phyloP scores from a whole-genome alignment of 108 stramenopile species.

The Parmales sp. region DNA sequence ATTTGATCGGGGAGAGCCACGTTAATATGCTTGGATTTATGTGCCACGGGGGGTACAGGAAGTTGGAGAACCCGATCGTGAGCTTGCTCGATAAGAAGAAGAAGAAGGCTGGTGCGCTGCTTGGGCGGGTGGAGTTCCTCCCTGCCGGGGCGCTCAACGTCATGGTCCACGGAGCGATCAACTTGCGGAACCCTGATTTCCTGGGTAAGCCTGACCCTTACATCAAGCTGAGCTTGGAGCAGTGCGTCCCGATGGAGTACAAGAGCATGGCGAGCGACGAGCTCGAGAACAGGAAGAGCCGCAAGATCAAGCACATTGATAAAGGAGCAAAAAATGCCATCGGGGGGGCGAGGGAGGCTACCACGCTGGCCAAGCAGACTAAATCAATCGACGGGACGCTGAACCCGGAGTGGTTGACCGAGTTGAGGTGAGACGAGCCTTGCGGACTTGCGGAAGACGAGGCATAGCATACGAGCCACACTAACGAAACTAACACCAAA shows the following conservation, averaged over 20 bases:
- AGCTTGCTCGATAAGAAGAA: not conserved
- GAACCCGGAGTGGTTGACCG: not conserved
- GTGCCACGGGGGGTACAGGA: not conserved
- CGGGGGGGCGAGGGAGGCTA: not conserved
- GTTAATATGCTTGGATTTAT: not conserved
- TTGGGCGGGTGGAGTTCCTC: not conserved
- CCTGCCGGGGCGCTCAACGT: not conserved
- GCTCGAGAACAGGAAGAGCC: not conserved
- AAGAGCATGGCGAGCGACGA: not conserved
- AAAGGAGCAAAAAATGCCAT: not conserved
- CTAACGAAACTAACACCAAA: too few species aligned
- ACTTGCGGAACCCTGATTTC: not conserved
- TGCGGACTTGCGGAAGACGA: too few species aligned
- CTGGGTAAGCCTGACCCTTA: not conserved
- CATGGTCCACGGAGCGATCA: not conserved
- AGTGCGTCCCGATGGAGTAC: slow-evolving; percentile 7
- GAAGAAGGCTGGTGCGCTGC: not conserved
- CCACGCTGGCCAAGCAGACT: not conserved
- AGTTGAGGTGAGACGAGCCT: too few species aligned
- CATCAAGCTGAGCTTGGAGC: not conserved
- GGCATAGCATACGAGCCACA: too few species aligned
- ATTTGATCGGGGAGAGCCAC: not conserved
- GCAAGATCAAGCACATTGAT: not conserved
- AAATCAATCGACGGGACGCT: not conserved
- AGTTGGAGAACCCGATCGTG: not conserved